phyloP scores from a whole-genome alignment of 2,329 filamentous ascomycete genomes.

The Fusarium luffae region DNA sequence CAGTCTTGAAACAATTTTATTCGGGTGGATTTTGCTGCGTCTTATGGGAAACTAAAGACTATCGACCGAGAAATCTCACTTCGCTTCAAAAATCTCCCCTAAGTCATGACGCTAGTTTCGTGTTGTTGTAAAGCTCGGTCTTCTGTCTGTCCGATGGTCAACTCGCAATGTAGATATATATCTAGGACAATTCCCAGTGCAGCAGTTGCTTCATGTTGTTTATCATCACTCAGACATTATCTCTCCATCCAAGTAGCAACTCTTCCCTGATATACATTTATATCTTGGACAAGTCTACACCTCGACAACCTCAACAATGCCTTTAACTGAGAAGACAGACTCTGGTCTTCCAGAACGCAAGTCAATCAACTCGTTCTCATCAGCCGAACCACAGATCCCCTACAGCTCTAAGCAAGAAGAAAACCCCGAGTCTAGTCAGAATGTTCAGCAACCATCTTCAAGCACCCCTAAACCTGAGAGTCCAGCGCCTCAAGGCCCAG shows the following conservation, averaged over 20 bases:
- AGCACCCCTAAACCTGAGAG: slow-evolving; percentile 34
- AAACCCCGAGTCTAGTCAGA: background rate
- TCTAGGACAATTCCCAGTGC: slow-evolving; percentile 9
- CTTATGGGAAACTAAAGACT: background rate
- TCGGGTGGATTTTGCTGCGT: slow-evolving; percentile 1
- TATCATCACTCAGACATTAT: background rate
- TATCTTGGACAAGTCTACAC: background rate
- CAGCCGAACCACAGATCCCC: slow-evolving; percentile 19
- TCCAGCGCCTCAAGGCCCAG: slow-evolving; percentile 18
- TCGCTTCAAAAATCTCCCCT: background rate
- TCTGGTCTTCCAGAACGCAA: slow-evolving; percentile 18
- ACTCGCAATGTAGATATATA: slow-evolving; percentile 33
- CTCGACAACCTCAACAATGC: slow-evolving; percentile 20
- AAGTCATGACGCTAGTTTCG: slow-evolving; percentile 13
- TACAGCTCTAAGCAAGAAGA: background rate
- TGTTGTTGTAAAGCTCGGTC: slow-evolving; percentile 12
- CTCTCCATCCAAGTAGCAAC: background rate
- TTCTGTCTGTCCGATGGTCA: slow-evolving; percentile 23
- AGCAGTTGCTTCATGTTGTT: slow-evolving; percentile 10
- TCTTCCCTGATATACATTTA: background rate
- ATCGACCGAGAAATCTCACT: slow-evolving; percentile 12
- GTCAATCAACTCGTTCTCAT: slow-evolving; percentile 36
- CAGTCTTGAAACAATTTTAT: slow-evolving; percentile 15
- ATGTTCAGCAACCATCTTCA: slow-evolving; percentile 4
- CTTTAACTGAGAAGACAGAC: slow-evolving; percentile 6